These are phyloP conservation scores for Dissophora globulifera DNA, from an alignment of 192 early-diverging fungal genomes.

Conservation along the genomic window DNA sequence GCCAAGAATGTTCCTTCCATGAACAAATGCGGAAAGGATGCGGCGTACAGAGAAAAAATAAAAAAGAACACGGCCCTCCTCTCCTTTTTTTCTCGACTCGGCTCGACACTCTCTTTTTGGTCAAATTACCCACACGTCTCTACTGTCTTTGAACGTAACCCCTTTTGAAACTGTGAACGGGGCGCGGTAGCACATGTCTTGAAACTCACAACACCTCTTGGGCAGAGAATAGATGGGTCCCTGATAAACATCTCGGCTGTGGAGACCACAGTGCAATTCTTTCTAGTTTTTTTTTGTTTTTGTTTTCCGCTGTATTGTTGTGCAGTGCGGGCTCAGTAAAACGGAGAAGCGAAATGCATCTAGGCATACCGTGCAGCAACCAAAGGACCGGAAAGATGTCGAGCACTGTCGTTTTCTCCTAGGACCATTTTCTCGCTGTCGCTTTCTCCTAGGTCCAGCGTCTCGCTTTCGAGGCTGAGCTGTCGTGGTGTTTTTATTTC, in stretches of 20 bases:
- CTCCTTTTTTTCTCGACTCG: too few relatives aligned
- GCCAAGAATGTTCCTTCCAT: background rate
- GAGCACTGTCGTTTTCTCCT: background rate
- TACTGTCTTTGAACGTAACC: too few relatives aligned
- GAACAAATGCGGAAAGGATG: too few relatives aligned
- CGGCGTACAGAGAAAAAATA: too few relatives aligned
- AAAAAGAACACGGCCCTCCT: too few relatives aligned
- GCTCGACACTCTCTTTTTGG: too few relatives aligned
- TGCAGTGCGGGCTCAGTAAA: slow-evolving; percentile 9
- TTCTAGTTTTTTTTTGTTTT: background rate
- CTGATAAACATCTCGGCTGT: background rate
- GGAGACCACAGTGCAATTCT: too few relatives aligned
- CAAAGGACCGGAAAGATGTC: slow-evolving; percentile 15
- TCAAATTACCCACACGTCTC: too few relatives aligned
- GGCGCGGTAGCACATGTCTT: slow-evolving; percentile 8
- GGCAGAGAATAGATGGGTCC: too few relatives aligned
- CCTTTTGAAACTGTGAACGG: slow-evolving; percentile 5
- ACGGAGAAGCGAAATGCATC: slow-evolving; percentile 12
- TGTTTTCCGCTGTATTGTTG: background rate
- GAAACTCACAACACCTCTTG: slow-evolving; percentile 1
- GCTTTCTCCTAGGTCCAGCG: background rate
- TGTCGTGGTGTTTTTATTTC: background rate
- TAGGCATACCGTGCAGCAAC: slow-evolving; percentile 2
- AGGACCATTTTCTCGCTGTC: background rate
- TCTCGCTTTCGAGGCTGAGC: too few relatives aligned